Base-by-base conservation (phyloP, 805 yeast genomes). In the Hagleromyces aurorensis region DNA sequence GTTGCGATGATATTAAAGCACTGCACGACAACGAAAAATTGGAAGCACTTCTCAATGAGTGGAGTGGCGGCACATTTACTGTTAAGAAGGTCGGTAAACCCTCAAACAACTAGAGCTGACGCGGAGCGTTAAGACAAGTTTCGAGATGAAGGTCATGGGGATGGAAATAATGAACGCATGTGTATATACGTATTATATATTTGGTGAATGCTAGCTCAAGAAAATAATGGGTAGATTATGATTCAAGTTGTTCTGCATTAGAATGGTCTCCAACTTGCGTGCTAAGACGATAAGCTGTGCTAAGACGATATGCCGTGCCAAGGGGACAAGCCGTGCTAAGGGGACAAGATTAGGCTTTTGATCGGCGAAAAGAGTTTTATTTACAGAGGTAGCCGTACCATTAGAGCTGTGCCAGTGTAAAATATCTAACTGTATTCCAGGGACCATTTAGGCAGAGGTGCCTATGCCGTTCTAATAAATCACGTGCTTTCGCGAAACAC, bases 1-100 rank as follows among this genome's bases (percentile, higher is more conserved):
- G 98, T 3, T 73, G 74, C 22, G 96, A 85, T 54, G 96, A 87
- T 33, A 72, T 91, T 53, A 63, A 56, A 15, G 65, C 60, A 19
- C 59, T 84, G 34, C 86, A 83, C 47, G 62, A 65, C 13, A 60
- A 65, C 1, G 78, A 76, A 17, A 59, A 57, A 28, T 64, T 89
- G 33, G 61, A 70, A 16, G 59, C 61, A 1, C 56, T 55, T 30
- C 62, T 86, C 47, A 61, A 57, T 23, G 55, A 36, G n/a, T 49
- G 54, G 54, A 31, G 53, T 25, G 39, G 34, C 9, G 44, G 35
- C 10, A 28, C 38, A 6, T 36, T 37, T 25, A 39, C 41, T 4
- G 50, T 52, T 8, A 27, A 32, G 20, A 31, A 38, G 13, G 10
- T 30, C 7, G 42, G 36, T 13, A 38, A 34, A 23, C 50, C 50